A percentile compares a stretch with the other conserved stretches of the same genome.
These are phyloP conservation scores for Heterococcus sp. DNA, from an alignment of 108 stramenopile species.

Conservation along the genomic window DNA sequence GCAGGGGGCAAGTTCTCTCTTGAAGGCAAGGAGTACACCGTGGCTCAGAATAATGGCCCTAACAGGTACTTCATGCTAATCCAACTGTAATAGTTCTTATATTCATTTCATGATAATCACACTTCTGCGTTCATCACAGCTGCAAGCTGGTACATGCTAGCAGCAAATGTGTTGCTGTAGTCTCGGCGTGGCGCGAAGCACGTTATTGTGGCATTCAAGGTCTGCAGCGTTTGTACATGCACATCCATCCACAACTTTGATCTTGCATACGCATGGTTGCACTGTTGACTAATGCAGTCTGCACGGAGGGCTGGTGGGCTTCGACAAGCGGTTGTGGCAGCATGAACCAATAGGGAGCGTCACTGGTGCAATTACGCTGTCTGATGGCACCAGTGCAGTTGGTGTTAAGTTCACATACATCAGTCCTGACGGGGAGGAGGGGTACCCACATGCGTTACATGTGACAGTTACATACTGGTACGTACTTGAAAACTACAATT, in stretches of 20 bases:
- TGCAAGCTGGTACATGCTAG: too few species aligned
- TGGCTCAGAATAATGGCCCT: slow-evolving; percentile 34
- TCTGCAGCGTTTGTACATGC: too few species aligned
- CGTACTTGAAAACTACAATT: too few species aligned
- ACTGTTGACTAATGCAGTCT: slow-evolving; percentile 4
- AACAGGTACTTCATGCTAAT: too few species aligned
- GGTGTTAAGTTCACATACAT: slow-evolving; percentile 16
- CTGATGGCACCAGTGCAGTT: background rate
- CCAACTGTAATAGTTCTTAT: too few species aligned
- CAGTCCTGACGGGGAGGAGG: slow-evolving; percentile 44
- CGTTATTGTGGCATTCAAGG: too few species aligned
- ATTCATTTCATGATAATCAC: too few species aligned
- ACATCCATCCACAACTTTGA: too few species aligned
- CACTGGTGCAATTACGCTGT: too few species aligned
- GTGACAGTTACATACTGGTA: background rate
- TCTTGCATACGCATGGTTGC: background rate
- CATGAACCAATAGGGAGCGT: slow-evolving; percentile 17
- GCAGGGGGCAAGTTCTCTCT: slow-evolving; percentile 16
- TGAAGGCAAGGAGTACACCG: background rate
- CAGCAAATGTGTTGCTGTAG: too few species aligned
- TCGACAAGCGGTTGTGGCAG: slow-evolving; percentile 32
- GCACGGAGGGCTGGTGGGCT: slow-evolving; percentile 17
- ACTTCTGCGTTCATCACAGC: too few species aligned
- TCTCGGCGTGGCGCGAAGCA: too few species aligned
- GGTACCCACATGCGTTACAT: slow-evolving; percentile 16